These are phyloP conservation scores for Capronia coronata DNA, from an alignment of 2,329 filamentous ascomycete genomes.

Conservation along the genomic window DNA sequence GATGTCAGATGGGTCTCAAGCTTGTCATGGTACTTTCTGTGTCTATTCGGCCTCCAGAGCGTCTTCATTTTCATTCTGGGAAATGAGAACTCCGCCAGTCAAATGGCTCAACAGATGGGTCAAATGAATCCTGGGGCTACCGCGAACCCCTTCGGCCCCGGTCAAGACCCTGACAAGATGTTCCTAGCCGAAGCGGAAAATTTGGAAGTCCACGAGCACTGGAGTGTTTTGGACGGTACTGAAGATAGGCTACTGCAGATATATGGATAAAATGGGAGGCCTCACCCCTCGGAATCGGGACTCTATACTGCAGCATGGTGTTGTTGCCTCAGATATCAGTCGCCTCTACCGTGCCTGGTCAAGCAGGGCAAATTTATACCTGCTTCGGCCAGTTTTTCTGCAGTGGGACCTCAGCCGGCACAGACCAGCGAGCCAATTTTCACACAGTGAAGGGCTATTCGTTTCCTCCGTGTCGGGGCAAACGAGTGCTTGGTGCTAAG, in stretches of 20 bases:
- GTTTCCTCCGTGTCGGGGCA: too few species aligned
- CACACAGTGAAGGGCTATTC: too few species aligned
- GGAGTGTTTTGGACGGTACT: conserved; percentile 81
- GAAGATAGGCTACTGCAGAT: conserved; percentile 71
- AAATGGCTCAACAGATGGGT: conserved; percentile 79
- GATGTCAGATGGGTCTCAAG: conserved; percentile 98
- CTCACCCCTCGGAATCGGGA: too few species aligned
- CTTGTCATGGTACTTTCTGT: conserved; percentile 97
- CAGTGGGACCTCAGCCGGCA: too few species aligned
- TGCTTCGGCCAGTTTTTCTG: too few species aligned
- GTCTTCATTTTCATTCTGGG: conserved; percentile 96
- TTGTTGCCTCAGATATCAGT: too few species aligned
- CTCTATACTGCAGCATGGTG: too few species aligned
- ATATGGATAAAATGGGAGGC: too few species aligned
- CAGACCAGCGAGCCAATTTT: too few species aligned
- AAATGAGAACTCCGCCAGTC: conserved; percentile 78
- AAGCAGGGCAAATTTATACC: too few species aligned
- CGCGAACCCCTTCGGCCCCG: conserved; percentile 75
- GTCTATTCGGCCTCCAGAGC: conserved; percentile 90
- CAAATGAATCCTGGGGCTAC: conserved; percentile 63
- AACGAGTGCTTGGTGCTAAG: not conserved
- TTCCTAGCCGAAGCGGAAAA: conserved; percentile 93
- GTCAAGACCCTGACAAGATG: conserved; percentile 91
- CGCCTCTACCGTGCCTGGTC: too few species aligned
- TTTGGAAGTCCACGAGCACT: conserved; percentile 87